These are phyloP conservation scores for Ceratobasidium theobromae DNA, from an alignment of 1,284 basidiomycete genomes.

Conservation along the genomic window DNA sequence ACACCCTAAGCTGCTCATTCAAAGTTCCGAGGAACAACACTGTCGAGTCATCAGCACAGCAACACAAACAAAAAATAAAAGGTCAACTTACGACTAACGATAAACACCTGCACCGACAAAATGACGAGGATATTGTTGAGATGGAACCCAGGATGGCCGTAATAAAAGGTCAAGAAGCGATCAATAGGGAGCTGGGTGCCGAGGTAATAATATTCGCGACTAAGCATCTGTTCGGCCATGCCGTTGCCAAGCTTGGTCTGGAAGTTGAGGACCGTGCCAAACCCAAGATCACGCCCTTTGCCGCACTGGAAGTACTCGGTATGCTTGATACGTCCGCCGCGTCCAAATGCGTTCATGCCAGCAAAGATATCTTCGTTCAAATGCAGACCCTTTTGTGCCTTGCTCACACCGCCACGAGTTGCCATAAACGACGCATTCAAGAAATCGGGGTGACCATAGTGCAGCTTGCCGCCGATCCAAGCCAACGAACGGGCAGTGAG, in stretches of 20 bases:
- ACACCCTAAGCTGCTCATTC: constrained; percentile 75
- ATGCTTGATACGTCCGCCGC: constrained; percentile 97
- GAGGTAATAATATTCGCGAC: constrained; percentile 98
- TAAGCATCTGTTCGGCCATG: constrained; percentile 99
- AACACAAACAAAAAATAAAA: not conserved
- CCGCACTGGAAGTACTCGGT: constrained; percentile 99
- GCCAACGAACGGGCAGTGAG: constrained; percentile 92
- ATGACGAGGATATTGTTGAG: constrained; percentile 99
- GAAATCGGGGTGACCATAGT: constrained; percentile 99
- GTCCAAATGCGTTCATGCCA: constrained; percentile 97
- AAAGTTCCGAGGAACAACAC: constrained; percentile 92
- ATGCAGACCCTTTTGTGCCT: constrained; percentile 98
- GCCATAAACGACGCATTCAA: constrained; percentile 98
- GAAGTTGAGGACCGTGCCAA: constrained; percentile 99
- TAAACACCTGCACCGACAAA: constrained; percentile 89
- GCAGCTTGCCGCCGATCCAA: constrained; percentile 97
- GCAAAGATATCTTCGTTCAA: constrained; percentile 99
- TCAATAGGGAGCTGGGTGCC: constrained; percentile 99
- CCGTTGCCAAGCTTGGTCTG: constrained; percentile 99
- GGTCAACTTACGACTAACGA: constrained; percentile 68
- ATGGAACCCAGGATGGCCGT: constrained; percentile 99
- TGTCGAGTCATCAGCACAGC: constrained; percentile 39
- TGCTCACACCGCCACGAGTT: constrained; percentile 96
- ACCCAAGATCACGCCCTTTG: constrained; percentile 98
- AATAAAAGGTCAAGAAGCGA: constrained; percentile 99